Percentiles rank a stretch among this genome's conserved stretches.
phyloP scores from a whole-genome alignment of 139 green algal genomes.

The Closterium sp. region DNA sequence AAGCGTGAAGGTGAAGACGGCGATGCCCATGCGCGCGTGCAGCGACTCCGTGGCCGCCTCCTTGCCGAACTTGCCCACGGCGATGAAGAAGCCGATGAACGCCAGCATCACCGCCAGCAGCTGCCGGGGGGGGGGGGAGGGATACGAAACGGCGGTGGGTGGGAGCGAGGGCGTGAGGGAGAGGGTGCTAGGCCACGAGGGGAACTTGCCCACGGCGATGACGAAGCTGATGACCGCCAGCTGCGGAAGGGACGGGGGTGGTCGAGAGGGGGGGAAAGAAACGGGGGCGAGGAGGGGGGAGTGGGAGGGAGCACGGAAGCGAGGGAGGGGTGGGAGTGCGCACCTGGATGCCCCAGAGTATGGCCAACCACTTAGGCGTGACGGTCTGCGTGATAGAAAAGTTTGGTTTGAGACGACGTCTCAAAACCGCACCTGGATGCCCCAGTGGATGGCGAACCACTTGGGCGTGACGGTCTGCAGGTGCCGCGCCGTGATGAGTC shows the following conservation, averaged over 20 bases:
- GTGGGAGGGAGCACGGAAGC: too few relatives aligned
- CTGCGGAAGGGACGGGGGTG: not conserved
- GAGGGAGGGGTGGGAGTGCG: not conserved
- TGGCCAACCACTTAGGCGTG: not conserved
- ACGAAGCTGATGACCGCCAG: not conserved
- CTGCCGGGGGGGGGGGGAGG: not conserved
- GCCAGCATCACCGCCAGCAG: not conserved
- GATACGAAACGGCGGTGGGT: too few relatives aligned
- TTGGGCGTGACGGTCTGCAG: not conserved
- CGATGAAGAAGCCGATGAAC: not conserved
- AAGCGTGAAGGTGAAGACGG: not conserved
- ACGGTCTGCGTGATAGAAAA: too few relatives aligned
- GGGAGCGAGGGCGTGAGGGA: not conserved
- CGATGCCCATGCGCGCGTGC: not conserved
- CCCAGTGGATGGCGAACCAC: not conserved
- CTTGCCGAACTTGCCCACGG: not conserved
- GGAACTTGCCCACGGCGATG: not conserved
- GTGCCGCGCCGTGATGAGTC: not conserved
- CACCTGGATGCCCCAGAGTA: not conserved
- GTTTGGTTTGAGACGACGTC: too few relatives aligned
- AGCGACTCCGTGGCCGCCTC: not conserved
- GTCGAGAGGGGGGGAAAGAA: too few relatives aligned
- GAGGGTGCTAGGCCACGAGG: too few relatives aligned
- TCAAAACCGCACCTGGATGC: not conserved
- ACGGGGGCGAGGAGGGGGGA: not conserved